A percentile compares a stretch with the other conserved stretches of the same genome.
Evolutionary conservation across 2,329 filamentous ascomycete species (phyloP).

Genomic region (Fusarium burgessii): DNA sequence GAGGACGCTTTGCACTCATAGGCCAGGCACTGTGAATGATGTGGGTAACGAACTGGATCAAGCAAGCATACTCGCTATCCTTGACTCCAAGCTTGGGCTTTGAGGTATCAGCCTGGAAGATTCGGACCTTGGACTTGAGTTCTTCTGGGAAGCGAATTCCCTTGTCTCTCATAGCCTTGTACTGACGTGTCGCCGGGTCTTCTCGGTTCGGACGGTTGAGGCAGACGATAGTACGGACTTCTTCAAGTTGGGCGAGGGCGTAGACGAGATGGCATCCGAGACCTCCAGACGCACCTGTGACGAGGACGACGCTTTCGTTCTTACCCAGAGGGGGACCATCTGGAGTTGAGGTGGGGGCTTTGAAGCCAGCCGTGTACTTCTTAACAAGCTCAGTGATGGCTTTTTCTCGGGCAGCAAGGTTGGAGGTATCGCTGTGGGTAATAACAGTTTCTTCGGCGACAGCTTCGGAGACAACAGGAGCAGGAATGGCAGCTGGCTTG

Average conservation of each 20-base stretch:
- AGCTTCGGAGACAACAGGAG: background rate
- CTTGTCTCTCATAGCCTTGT: constrained; percentile 33
- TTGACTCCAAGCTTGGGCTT: constrained; percentile 13
- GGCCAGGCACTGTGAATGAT: constrained; percentile 42
- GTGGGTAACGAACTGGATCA: constrained; percentile 8
- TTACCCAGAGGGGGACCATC: background rate
- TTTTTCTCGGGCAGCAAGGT: background rate
- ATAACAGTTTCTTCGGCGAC: background rate
- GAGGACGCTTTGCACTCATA: constrained; percentile 39
- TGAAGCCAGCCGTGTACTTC: constrained; percentile 11
- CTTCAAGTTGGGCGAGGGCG: constrained; percentile 20
- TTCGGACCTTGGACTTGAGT: constrained; percentile 15
- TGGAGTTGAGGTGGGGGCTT: background rate
- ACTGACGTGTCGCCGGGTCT: background rate
- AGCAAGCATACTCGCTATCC: background rate
- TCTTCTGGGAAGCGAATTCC: constrained; percentile 22
- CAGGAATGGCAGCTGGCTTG: background rate
- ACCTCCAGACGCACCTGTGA: constrained; percentile 20
- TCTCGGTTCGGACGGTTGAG: constrained; percentile 26
- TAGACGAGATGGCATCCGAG: constrained; percentile 33
- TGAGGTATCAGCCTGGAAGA: constrained; percentile 22
- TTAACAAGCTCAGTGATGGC: constrained; percentile 18
- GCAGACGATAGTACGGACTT: constrained; percentile 14
- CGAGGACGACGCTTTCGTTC: constrained; percentile 8
- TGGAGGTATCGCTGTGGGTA: background rate